phyloP scores from a whole-genome alignment of 371 early-diverging fungal species.

The Mortierella polycephala region DNA sequence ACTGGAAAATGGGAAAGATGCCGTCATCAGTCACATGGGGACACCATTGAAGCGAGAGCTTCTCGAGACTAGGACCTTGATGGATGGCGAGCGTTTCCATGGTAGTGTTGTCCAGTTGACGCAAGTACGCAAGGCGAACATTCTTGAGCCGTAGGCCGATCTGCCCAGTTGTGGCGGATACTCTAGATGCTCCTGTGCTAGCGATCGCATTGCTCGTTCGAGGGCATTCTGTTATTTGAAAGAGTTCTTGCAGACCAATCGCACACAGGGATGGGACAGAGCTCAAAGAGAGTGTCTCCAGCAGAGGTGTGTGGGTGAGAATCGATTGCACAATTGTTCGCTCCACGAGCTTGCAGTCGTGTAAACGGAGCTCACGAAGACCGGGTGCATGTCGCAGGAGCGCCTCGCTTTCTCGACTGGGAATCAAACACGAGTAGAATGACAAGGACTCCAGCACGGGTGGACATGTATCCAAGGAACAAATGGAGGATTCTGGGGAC shows the following conservation, averaged over 20 bases:
- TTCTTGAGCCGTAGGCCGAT: slow-evolving; percentile 27
- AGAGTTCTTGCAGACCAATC: slow-evolving; percentile 15
- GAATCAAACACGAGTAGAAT: slow-evolving; percentile 25
- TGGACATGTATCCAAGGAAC: background rate
- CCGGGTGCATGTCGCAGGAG: slow-evolving; percentile 22
- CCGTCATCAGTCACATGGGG: slow-evolving; percentile 42
- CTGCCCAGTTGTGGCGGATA: background rate
- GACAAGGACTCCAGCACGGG: slow-evolving; percentile 26
- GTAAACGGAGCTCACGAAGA: slow-evolving; percentile 23
- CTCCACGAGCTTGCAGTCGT: slow-evolving; percentile 24
- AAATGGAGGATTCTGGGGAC: slow-evolving; percentile 3
- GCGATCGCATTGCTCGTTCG: background rate
- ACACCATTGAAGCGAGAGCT: slow-evolving; percentile 44
- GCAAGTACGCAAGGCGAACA: slow-evolving; percentile 38
- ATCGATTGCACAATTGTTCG: slow-evolving; percentile 23
- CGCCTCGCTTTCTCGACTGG: slow-evolving; percentile 27
- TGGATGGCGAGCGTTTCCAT: slow-evolving; percentile 22
- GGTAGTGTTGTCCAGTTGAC: slow-evolving; percentile 24
- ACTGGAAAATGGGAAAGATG: slow-evolving; percentile 25
- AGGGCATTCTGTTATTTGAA: slow-evolving; percentile 9
- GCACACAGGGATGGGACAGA: slow-evolving; percentile 25
- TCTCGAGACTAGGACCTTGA: slow-evolving; percentile 30
- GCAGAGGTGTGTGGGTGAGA: slow-evolving; percentile 20
- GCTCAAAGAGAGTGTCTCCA: slow-evolving; percentile 31
- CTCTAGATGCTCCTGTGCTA: background rate